Evolutionary conservation across 495 filamentous ascomycete species (phyloP).

Genomic region (Penicillium angulare): DNA sequence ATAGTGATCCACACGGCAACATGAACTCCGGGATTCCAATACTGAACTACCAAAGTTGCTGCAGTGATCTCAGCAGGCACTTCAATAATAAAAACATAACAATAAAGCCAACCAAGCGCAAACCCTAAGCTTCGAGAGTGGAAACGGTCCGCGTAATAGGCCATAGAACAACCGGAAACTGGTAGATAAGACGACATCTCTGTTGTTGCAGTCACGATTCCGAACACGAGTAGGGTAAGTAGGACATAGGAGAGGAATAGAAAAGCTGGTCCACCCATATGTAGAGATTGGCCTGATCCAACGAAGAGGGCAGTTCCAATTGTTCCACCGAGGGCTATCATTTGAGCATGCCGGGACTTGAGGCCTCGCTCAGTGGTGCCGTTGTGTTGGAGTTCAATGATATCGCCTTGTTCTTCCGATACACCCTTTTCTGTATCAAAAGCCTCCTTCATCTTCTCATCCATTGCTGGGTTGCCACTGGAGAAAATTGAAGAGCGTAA

Average conservation of each 20-base stretch:
- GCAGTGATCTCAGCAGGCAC: slow-evolving; percentile 61
- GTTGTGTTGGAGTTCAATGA: too few species aligned
- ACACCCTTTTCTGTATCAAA: too few species aligned
- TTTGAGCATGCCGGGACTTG: slow-evolving; percentile 54
- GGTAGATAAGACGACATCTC: slow-evolving; percentile 61
- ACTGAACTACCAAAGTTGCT: slow-evolving; percentile 63
- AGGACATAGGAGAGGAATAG: slow-evolving; percentile 59
- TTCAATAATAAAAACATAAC: slow-evolving; percentile 58
- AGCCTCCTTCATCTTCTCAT: too few species aligned
- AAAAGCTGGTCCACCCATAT: slow-evolving; percentile 53
- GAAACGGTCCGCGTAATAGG: slow-evolving; percentile 48
- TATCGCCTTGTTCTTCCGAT: too few species aligned
- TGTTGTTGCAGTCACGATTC: slow-evolving; percentile 52
- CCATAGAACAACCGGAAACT: slow-evolving; percentile 47
- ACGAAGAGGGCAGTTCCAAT: slow-evolving; percentile 56
- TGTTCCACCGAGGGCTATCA: slow-evolving; percentile 60
- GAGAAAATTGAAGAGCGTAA: too few species aligned
- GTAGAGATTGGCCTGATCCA: slow-evolving; percentile 54
- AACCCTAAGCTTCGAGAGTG: slow-evolving; percentile 56
- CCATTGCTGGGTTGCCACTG: too few species aligned
- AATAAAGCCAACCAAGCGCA: slow-evolving; percentile 53
- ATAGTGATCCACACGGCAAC: slow-evolving; percentile 65
- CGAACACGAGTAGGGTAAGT: slow-evolving; percentile 51
- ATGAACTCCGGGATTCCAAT: slow-evolving; percentile 48
- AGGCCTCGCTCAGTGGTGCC: slow-evolving; percentile 18